A percentile compares a stretch with the other conserved stretches of the same genome.
These are phyloP conservation scores for Phtheirospermum japonicum DNA, from an alignment of 257 asterid genomes.

Conservation along the genomic window DNA sequence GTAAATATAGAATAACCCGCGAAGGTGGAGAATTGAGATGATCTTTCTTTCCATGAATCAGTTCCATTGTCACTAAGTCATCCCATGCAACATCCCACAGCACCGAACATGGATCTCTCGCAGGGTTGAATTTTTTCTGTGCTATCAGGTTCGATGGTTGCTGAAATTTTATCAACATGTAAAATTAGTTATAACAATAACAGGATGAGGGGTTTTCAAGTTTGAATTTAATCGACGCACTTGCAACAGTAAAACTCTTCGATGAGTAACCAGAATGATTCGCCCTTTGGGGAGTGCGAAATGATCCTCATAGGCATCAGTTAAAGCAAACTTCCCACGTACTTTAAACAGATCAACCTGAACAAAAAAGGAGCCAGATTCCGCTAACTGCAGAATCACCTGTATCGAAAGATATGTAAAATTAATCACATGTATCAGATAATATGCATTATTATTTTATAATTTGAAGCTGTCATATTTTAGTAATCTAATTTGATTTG, in stretches of 20 bases:
- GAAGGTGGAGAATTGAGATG: conserved; percentile 76
- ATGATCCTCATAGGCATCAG: conserved; percentile 97
- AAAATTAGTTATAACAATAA: conserved; percentile 11
- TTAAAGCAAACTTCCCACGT: conserved; percentile 90
- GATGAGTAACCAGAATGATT: conserved; percentile 73
- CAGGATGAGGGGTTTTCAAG: conserved; percentile 7
- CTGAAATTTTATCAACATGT: conserved; percentile 37
- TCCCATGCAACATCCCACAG: conserved; percentile 92
- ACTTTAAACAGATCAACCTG: conserved; percentile 94
- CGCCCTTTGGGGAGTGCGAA: conserved; percentile 87
- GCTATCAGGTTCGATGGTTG: conserved; percentile 88
- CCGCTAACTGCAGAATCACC: conserved; percentile 89
- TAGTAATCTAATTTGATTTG: too few species aligned
- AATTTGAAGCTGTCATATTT: too few species aligned
- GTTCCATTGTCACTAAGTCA: conserved; percentile 77
- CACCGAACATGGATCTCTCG: conserved; percentile 94
- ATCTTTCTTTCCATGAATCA: conserved; percentile 83
- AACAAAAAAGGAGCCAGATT: conserved; percentile 83
- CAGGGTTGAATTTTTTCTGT: conserved; percentile 87
- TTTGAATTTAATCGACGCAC: conserved; percentile 44
- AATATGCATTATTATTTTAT: too few species aligned
- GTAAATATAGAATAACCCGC: conserved; percentile 66
- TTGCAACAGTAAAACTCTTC: conserved; percentile 79
- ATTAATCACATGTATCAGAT: not conserved
- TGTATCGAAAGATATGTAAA: conserved; percentile 32